Percentiles rank a stretch among this genome's conserved stretches.
Evolutionary conservation across 2,329 filamentous ascomycete species (phyloP).

Genomic region (Magnaporthiopsis poae): DNA sequence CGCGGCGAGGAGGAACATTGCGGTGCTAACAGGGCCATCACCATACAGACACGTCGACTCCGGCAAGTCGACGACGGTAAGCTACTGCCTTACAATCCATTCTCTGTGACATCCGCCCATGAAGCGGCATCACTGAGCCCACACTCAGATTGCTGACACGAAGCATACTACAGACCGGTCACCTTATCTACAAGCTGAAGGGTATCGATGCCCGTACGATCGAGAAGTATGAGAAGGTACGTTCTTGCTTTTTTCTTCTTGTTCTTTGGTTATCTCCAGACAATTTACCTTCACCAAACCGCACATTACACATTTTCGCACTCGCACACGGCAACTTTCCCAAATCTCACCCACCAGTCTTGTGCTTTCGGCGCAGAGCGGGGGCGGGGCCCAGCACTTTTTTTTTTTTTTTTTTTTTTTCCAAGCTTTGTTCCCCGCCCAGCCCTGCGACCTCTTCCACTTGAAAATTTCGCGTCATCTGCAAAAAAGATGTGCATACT

Average conservation of each 20-base stretch:
- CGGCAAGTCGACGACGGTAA: slow-evolving; percentile 97
- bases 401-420: not conserved
- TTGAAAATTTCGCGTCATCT: not conserved
- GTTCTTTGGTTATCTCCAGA: not conserved
- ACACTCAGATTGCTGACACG: slow-evolving; percentile 16
- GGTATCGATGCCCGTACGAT: slow-evolving; percentile 99
- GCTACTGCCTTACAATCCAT: slow-evolving; percentile 20
- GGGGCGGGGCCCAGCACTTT: slow-evolving; percentile 1
- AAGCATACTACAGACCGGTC: slow-evolving; percentile 45
- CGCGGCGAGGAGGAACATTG: not conserved
- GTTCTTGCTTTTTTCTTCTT: slow-evolving; percentile 19
- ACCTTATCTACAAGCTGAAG: slow-evolving; percentile 99
- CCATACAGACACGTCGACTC: slow-evolving; percentile 84
- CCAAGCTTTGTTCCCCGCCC: slow-evolving; percentile 15
- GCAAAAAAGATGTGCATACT: slow-evolving; percentile 1
- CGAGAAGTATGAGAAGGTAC: slow-evolving; percentile 99
- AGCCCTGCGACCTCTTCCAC: slow-evolving; percentile 8
- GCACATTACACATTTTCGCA: not conserved
- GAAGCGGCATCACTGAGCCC: not conserved
- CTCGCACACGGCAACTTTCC: slow-evolving; percentile 12
- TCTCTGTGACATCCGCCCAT: not conserved
- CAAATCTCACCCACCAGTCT: slow-evolving; percentile 1
- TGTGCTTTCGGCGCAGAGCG: slow-evolving; percentile 12
- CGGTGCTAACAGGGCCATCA: not conserved
- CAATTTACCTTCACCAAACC: not conserved